phyloP scores from a whole-genome alignment of 805 yeast genomes.

The Candida anglica region DNA sequence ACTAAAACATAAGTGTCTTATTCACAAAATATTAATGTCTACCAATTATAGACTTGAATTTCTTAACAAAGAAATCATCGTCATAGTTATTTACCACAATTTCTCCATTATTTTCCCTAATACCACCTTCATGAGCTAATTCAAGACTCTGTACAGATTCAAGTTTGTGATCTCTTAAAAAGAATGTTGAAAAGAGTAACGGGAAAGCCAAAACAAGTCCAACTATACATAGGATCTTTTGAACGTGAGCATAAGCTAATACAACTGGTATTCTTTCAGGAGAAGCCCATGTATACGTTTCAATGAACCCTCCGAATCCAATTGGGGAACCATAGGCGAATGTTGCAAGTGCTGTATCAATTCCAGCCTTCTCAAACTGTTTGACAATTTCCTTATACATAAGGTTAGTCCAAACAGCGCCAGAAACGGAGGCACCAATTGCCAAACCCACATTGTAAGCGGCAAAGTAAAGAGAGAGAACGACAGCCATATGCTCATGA shows the following conservation, averaged over 20 bases:
- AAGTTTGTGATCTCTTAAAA: constrained; percentile 47
- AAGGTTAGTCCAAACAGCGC: constrained; percentile 17
- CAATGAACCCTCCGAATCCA: constrained; percentile 41
- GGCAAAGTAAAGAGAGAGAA: constrained; percentile 11
- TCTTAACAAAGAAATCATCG: no score
- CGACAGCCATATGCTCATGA: constrained; percentile 17
- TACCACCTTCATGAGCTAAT: constrained; percentile 11
- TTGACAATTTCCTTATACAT: constrained; percentile 5
- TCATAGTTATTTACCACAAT: neutral
- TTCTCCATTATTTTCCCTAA: neutral
- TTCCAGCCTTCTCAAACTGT: constrained; percentile 4
- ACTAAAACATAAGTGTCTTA: no score
- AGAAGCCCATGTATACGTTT: constrained; percentile 52
- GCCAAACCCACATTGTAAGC: constrained; percentile 15
- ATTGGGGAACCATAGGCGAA: constrained; percentile 50
- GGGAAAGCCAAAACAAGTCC: constrained; percentile 24
- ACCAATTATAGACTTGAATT: constrained; percentile 8
- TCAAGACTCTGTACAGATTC: constrained; percentile 9
- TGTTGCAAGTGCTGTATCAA: constrained; percentile 34
- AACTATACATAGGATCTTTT: constrained; percentile 48
- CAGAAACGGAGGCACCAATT: constrained; percentile 15
- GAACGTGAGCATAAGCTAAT: constrained; percentile 52
- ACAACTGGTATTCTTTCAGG: constrained; percentile 55
- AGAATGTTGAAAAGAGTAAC: constrained; percentile 33
- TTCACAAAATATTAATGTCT: no score